Percentiles rank a stretch among this genome's conserved stretches.
phyloP scores from a whole-genome alignment of 2,329 filamentous ascomycete species.

The Xylaria polymorpha region DNA sequence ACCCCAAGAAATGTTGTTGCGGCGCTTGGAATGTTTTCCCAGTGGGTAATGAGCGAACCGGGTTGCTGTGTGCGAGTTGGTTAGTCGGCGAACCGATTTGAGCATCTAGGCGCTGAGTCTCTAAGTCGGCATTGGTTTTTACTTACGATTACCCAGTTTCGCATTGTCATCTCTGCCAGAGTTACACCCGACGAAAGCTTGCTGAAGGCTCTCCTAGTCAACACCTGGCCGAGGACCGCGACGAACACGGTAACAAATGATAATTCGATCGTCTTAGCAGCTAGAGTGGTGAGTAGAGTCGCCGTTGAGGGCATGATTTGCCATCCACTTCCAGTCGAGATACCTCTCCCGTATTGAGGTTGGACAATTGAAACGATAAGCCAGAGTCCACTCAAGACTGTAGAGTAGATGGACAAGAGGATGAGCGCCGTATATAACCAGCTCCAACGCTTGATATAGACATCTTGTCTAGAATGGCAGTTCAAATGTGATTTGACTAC shows the following conservation, averaged over 20 bases:
- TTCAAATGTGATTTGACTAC: constrained; percentile 45
- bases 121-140: background rate
- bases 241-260: constrained; percentile 83
- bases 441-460: constrained; percentile 47
- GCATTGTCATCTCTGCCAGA: constrained; percentile 81
- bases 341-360: constrained; percentile 69
- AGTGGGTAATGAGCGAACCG: constrained; percentile 77
- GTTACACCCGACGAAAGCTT: constrained; percentile 72
- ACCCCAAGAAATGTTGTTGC: constrained; percentile 72
- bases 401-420: constrained; percentile 70
- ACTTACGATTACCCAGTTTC: constrained; percentile 72
- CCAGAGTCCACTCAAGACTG: constrained; percentile 73
- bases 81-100: constrained; percentile 10
- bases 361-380: constrained; percentile 70
- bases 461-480: constrained; percentile 47
- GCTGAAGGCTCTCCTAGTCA: constrained; percentile 75
- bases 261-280: constrained; percentile 82
- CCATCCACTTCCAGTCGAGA: constrained; percentile 63
- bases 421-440: constrained; percentile 65
- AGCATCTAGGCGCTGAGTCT: background rate
- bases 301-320: constrained; percentile 71
- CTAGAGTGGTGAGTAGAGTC: constrained; percentile 72
- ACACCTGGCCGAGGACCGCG: constrained; percentile 77
- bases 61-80: constrained; percentile 60
- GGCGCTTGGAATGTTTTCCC: constrained; percentile 72